Base-by-base conservation (phyloP, 768 basidiomycete genomes). In the Phylloporus scabripes region DNA sequence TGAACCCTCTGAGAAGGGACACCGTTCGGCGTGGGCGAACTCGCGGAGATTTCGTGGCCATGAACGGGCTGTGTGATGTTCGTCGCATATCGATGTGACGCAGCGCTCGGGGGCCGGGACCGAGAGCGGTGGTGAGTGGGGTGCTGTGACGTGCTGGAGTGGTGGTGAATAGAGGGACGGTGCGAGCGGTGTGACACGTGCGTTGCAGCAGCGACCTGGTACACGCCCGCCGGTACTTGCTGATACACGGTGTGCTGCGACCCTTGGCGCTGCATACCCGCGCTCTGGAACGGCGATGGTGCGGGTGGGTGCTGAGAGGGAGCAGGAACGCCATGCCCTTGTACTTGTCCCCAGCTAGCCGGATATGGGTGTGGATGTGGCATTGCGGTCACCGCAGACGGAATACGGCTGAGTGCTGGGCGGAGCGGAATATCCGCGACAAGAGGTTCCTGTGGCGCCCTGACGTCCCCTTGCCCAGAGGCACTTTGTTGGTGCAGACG, bases 51-150 rank as follows among this genome's bases (percentile, higher is more conserved):
- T 40, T 53, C 58, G 31, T 66, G 64, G 24, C 62, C 62, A 38
- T 66, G 52, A 23, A 54, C 39, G 33, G 62, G 57, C 21, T 37
- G 56, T 15, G 66, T 64, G 44, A 53, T 46, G 23, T 24, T 65
- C 37, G 67, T 60, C 11, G 60, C 58, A 46, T 67, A 61, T 17
- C 61, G 54, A 42, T 69, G 66, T 8, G 67, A 67, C 10, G 67
- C 55, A 24, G 66, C 57, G 26, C 57, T 68, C 6, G 65, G 65
- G 8, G 58, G 65, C 31, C 67, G 49, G 11, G 62, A 53, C 4
- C 52, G 65, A 17, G 67, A 58, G 20, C 59, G 66, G 42, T 41
- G 55, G 32, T 51, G 62, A 5, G 37, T 38, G 7, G 24, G n/a
- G 36, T 63, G 61, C 5, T 60, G 56, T 2, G 66, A 21, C 0